Evolutionary conservation across 2,329 filamentous ascomycete genomes (phyloP).

Genomic region (Daldinia sp.): DNA sequence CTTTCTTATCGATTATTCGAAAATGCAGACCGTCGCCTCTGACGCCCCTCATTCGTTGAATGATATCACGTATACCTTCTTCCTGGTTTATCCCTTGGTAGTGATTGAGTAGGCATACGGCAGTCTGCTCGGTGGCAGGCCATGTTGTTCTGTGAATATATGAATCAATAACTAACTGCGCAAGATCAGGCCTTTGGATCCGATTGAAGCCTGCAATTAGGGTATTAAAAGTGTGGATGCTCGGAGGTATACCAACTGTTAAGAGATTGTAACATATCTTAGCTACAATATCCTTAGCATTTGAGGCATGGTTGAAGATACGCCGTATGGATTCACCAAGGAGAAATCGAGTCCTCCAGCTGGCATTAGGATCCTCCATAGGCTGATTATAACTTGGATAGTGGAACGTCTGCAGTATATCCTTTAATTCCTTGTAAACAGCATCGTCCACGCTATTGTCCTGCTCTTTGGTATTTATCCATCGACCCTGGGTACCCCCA

Average conservation of each 20-base stretch:
- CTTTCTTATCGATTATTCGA: slow-evolving; percentile 45
- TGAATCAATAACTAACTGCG: slow-evolving; percentile 61
- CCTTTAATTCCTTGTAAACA: slow-evolving; percentile 34
- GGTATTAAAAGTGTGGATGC: slow-evolving; percentile 74
- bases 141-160: slow-evolving; percentile 56
- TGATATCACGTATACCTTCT: slow-evolving; percentile 53
- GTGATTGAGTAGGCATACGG: slow-evolving; percentile 60
- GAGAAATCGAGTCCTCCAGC: slow-evolving; percentile 26
- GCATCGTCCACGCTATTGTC: background rate
- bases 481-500: slow-evolving; percentile 12
- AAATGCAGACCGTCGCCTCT: slow-evolving; percentile 45
- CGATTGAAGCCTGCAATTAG: slow-evolving; percentile 72
- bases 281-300: slow-evolving; percentile 46
- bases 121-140: slow-evolving; percentile 58
- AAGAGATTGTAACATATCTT: slow-evolving; percentile 73
- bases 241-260: slow-evolving; percentile 66
- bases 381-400: slow-evolving; percentile 42
- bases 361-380: slow-evolving; percentile 14
- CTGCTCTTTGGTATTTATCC: background rate
- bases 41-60: slow-evolving; percentile 56
- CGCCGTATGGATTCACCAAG: slow-evolving; percentile 43
- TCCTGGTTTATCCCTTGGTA: slow-evolving; percentile 54
- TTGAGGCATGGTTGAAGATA: slow-evolving; percentile 40
- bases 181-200: slow-evolving; percentile 57
- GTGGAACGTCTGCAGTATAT: slow-evolving; percentile 20